Evolutionary conservation across 257 asterid species (phyloP), one percentile per base, ranked within the genome.

Genomic region (Solanum stenotomum): DNA sequence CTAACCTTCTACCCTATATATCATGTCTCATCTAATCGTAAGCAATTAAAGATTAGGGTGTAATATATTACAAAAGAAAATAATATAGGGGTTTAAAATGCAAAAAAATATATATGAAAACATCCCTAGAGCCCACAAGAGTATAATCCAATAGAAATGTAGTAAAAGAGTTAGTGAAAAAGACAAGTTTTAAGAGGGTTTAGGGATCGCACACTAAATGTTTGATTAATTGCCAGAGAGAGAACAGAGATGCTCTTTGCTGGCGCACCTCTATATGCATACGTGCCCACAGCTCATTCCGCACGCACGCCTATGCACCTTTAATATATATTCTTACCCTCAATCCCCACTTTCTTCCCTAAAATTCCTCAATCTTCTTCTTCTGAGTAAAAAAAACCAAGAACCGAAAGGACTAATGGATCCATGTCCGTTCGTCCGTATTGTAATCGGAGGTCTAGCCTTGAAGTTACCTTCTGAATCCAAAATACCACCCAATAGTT

Each of bases 401-500:
- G 49, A 44, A 1, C 49, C 49, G 49, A 68, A 42, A 84, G 85
- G 65, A 70, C 38, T 23, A 25, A 97, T 97, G 99, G 99, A 97
- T 94, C 99, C 99, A 1, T 96, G 99, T 87, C 97, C 98, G 78
- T 97, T 94, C 76, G 93, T 95, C 35, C 97, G 99, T 40, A 92
- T 96, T 83, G 93, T 92, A 3, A 87, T 95, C 10, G 95, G 93
- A 22, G 93, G 94, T 75, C 89, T 96, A 52, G 97, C 96, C 0
- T 46, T 96, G 87, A 92, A 34, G 77, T 89, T 92, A 4, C 90
- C 92, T 5, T 89, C 86, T 5, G 86, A 78, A 34, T 65, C 91
- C 0, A 88, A 52, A 27, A 88, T 52, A 6, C 56, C 42, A 5
- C 61, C 34, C 0, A n/a, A 89, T 6, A 31, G 1, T 67, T 11